phyloP scores from a whole-genome alignment of 352 stramenopile species.

The Elongisporangium undulatum region DNA sequence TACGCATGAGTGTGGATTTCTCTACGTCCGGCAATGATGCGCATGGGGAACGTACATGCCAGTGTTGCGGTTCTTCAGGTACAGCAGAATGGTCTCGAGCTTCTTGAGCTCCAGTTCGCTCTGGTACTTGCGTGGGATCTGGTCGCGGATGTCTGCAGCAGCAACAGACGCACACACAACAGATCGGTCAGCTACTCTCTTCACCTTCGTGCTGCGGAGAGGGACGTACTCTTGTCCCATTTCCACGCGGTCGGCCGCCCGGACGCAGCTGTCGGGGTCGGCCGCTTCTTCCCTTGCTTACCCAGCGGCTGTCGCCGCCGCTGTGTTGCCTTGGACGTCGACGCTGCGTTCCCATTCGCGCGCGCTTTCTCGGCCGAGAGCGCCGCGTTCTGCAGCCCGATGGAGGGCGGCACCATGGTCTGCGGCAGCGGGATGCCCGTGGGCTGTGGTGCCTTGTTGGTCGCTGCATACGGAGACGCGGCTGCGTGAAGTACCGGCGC shows the following conservation, averaged over 20 bases:
- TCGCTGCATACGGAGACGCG: background rate
- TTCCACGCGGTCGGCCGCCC: slow-evolving; percentile 44
- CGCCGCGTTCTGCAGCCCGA: background rate
- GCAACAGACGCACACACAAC: background rate
- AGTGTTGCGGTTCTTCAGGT: slow-evolving; percentile 76
- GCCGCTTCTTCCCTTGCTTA: slow-evolving; percentile 22
- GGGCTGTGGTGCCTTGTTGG: slow-evolving; percentile 7
- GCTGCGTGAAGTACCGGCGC: slow-evolving; percentile 1
- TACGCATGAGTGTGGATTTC: background rate
- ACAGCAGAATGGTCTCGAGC: slow-evolving; percentile 82
- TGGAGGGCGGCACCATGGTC: background rate
- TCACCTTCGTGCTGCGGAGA: background rate
- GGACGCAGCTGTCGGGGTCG: slow-evolving; percentile 15
- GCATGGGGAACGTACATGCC: slow-evolving; percentile 55
- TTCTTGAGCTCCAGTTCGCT: slow-evolving; percentile 74
- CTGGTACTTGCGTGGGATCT: slow-evolving; percentile 85
- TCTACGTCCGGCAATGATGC: background rate
- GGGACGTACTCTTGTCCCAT: slow-evolving; percentile 70
- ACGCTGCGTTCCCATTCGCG: slow-evolving; percentile 7
- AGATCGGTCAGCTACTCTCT: background rate
- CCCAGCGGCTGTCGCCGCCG: slow-evolving; percentile 2
- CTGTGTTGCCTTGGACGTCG: slow-evolving; percentile 9
- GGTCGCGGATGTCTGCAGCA: slow-evolving; percentile 53
- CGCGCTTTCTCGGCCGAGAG: slow-evolving; percentile 12
- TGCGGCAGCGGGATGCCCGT: slow-evolving; percentile 39